Base-by-base conservation (phyloP, 2,329 filamentous ascomycete genomes). In the Aspergillus quadricinctus region DNA sequence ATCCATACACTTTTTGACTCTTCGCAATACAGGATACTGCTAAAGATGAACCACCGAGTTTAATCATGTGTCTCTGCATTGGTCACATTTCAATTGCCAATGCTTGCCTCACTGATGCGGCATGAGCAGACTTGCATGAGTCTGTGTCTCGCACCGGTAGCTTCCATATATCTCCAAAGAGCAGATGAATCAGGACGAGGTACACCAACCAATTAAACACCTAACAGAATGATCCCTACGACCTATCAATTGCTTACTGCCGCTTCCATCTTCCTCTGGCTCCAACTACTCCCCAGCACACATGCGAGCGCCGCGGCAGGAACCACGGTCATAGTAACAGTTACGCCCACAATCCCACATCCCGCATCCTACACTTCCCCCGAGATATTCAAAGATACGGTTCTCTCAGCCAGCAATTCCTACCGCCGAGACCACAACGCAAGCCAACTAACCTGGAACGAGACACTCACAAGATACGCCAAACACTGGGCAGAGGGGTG, bases 391-490 rank as follows among this genome's bases (percentile, higher is more conserved):
- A 61, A 75, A 54, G 66, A 71, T 14, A 80, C 83, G n/a, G 73
- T 89, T 25, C 79, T 92, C 53, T 81, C 83, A 68, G 81, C 79
- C 63, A 89, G 85, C 40, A 91, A 92, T 71, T 71, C 77, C 49
- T 90, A 87, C 75, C 84, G 88, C 23, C 60, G 62, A 6, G 72
- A 84, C 58, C 86, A 91, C 74, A 83, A 85, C 62, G 87, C 86
- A 31, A 73, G 74, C 0, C 68, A 72, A 1, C 66, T 91, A 3
- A 58, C 63, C 3, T 92, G 88, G 88, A 91, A 92, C 74, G 65
- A 73, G 5, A 87, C 85, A 0, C 78, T 88, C 6, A 82, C 82
- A 1, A 64, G 70, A 3, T 86, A 79, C 58, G 86, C 87, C 0
- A 58, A 63, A 3, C 65, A 75, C 1, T 89, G 80, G 77, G 76